Evolutionary conservation across 2,329 filamentous ascomycete genomes (phyloP), one percentile per base, ranked within the genome.

Genomic region (Neonectria neomacrospora): DNA sequence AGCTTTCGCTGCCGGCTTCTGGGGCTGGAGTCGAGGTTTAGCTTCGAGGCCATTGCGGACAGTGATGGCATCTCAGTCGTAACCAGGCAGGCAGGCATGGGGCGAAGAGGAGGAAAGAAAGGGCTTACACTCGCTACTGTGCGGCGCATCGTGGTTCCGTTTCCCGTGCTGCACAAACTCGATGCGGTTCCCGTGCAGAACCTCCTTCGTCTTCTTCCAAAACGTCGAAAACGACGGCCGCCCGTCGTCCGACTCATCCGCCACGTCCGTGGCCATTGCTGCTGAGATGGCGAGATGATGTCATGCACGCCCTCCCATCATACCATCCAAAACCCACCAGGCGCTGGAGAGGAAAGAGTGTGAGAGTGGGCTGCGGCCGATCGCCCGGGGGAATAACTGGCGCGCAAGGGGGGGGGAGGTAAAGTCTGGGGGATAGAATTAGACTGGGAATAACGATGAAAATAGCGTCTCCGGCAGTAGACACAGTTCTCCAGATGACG

Each of bases 211-310:
- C 47, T 77, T 79, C 67, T 80, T 83, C 81, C 82, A 82, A 62
- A 81, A 85, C 10, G 76, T 70, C n/a, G 77, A 74, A 68, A 85
- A 85, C n/a, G 82, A 82, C 2, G 82, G 82, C 62, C 80, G 75
- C 12, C 48, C 26, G 6, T 58, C 34, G 16, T 68, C 70, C 52
- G 54, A 48, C 18, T 69, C 60, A 16, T 69, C 62, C 41, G 61
- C 62, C 54, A 65, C 65, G 39, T 53, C 54, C 60, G 68, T 67
- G 54, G 60, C 54, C 64, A 67, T 67, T 51, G 44, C 44, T 45
- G 56, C 20, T 53, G 44, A 32, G 3, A 54, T 60, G 32, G 34
- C 32, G 47, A 10, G 54, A 53, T 54, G 60, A 58, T 63, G 54
- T 58, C 60, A 63, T 58, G 47, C 45, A 37, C 42, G 54, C 26